Percentiles rank a stretch among this genome's conserved stretches.
Conservation (phyloP, 2,329 filamentous ascomycete species). For the Diaporthe citriasiana region DNA sequence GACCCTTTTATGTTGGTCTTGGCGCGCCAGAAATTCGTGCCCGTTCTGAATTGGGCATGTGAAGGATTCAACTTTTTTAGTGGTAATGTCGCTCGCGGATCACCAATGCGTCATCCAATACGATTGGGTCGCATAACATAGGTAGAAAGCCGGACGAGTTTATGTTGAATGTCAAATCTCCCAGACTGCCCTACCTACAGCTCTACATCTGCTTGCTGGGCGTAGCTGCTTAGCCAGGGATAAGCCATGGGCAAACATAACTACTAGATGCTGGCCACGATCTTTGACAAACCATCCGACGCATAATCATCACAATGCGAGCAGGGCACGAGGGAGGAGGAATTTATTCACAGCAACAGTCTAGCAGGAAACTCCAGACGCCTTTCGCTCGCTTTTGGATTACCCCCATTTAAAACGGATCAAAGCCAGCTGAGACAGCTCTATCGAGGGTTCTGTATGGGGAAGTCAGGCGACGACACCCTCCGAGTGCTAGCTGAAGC, state of each 20-base stretch:
- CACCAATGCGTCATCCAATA: not conserved
- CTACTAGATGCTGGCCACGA: not conserved
- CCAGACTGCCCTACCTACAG: not conserved
- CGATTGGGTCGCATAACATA: not conserved
- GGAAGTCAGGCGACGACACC: constrained; percentile 19
- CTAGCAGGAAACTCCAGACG: constrained; percentile 11
- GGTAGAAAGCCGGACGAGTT: not conserved
- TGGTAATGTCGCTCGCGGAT: not conserved
- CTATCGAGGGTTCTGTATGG: constrained; percentile 17
- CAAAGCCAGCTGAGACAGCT: not conserved
- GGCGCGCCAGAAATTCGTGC: not conserved
- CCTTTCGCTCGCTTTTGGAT: constrained; percentile 26
- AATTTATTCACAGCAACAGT: not conserved
- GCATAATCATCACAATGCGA: not conserved
- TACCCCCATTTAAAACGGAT: not conserved
- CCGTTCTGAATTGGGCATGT: not conserved
- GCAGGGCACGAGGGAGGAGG: too few relatives aligned
- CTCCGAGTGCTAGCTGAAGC: constrained; percentile 3
- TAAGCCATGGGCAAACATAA: too few relatives aligned
- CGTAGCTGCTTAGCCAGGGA: not conserved
- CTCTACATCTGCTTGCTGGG: not conserved
- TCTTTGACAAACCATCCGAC: not conserved
- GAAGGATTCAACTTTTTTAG: too few relatives aligned
- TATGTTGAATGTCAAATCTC: too few relatives aligned
- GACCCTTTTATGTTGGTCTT: not conserved